Evolutionary conservation across 2,329 filamentous ascomycete genomes (phyloP), one percentile per base, ranked within the genome.

Genomic region (Colletotrichum graminicola): DNA sequence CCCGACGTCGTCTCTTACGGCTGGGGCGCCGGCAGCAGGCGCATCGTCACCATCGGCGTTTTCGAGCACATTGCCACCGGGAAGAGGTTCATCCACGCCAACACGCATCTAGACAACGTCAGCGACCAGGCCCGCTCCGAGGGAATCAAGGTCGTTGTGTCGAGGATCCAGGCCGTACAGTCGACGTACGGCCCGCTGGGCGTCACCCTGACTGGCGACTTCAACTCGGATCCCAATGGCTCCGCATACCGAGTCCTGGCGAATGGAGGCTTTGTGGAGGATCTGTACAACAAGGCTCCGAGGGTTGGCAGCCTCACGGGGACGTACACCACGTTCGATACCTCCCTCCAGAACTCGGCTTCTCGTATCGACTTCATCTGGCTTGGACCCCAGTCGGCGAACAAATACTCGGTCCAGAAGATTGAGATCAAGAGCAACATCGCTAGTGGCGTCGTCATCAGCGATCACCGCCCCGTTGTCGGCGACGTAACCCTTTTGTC

Each of bases 391-490:
- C 66, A 62, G 45, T 34, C 41, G 0, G 77, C 82, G 57, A 81
- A 85, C 70, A 79, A 80, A 4, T 78, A 77, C 49, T 78, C 77
- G 3, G 82, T 87, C 29, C 80, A 82, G 71, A 86, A 82, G 1
- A 91, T 87, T 81, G 87, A 86, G 3, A 90, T 93, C 14, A 76
- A 92, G 62, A 78, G 84, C 32, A 93, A 92, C 76, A 45, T 41
- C 0, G 74, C 66, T n/a, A 39, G 66, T 29, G 72, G 69, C n/a
- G 80, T 79, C 47, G 91, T 91, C 75, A 81, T 87, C 49, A 92
- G 90, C 72, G 92, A 93, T 76, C 91, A 93, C 78, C 82, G 90
- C 67, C 86, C 90, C 41, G 90, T 92, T n/a, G 85, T 92, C 62
- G 87, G 87, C 23, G 91, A 93, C 79, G 68, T 90, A 52, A 74